Conservation (phyloP, 1,284 basidiomycete genomes). For the Trichosporon sp. region DNA sequence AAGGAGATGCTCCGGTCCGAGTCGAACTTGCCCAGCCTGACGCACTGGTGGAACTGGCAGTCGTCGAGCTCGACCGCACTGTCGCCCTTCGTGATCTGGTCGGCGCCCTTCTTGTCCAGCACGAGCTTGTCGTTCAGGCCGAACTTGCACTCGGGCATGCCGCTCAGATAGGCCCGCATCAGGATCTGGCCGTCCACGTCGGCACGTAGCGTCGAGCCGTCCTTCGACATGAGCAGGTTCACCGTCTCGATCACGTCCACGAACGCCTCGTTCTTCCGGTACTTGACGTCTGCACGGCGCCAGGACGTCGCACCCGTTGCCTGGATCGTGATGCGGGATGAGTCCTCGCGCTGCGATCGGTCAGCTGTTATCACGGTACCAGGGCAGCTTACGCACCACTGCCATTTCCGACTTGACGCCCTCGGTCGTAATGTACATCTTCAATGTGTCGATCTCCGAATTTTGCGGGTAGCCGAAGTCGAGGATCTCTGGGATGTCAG, state of each 20-base stretch:
- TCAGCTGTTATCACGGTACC: conserved; percentile 5
- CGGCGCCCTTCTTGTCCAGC: conserved; percentile 70
- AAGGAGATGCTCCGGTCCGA: conserved; percentile 89
- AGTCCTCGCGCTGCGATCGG: conserved; percentile 68
- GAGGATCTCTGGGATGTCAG: conserved; percentile 67
- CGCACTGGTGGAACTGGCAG: conserved; percentile 98
- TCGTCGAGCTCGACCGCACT: conserved; percentile 93
- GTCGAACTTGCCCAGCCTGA: conserved; percentile 89
- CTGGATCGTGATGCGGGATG: conserved; percentile 91
- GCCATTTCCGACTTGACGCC: conserved; percentile 76
- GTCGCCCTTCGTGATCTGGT: conserved; percentile 55
- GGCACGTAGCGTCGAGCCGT: conserved; percentile 86
- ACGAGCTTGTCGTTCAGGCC: conserved; percentile 97
- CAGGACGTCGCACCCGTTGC: conserved; percentile 92
- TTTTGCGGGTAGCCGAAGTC: conserved; percentile 99
- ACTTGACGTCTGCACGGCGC: conserved; percentile 89
- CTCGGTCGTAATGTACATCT: conserved; percentile 97
- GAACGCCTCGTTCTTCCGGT: conserved; percentile 97
- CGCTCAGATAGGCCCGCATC: conserved; percentile 95
- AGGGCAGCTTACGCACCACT: conserved; percentile 56
- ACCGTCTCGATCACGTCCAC: conserved; percentile 96
- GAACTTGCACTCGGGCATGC: conserved; percentile 96
- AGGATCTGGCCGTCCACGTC: conserved; percentile 97
- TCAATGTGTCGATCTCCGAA: conserved; percentile 93
- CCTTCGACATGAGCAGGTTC: conserved; percentile 92